Percentiles rank a stretch among this genome's conserved stretches.
These are phyloP conservation scores for Sporothrix curviconia DNA, from an alignment of 2,329 filamentous ascomycete genomes.

Conservation along the genomic window DNA sequence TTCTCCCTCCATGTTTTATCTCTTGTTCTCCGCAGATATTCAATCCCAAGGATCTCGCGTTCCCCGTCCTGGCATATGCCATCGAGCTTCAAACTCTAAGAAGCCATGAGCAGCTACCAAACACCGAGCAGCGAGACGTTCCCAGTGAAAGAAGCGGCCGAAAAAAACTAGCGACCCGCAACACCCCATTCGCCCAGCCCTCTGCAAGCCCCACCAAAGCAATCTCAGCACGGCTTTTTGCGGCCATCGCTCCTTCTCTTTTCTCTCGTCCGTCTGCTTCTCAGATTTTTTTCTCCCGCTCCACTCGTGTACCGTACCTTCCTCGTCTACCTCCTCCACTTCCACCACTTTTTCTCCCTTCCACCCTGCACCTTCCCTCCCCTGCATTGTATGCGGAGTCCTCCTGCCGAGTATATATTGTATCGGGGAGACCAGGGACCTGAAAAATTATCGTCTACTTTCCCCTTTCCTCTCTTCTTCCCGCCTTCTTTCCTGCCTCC, in stretches of 20 bases:
- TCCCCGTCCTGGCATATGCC: not conserved
- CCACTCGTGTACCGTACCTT: constrained; percentile 10
- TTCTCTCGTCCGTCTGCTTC: not conserved
- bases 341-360: not conserved
- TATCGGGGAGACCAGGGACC: constrained; percentile 1
- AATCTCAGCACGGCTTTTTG: constrained; percentile 8
- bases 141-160: not conserved
- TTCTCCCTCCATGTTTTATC: constrained; percentile 5
- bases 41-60: not conserved
- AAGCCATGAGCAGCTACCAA: too few species aligned
- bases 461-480: not conserved
- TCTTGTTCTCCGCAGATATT: not conserved
- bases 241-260: constrained; percentile 21
- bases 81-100: not conserved
- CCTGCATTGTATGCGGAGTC: constrained; percentile 1
- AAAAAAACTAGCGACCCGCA: not conserved
- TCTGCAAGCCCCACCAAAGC: not conserved
- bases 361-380: not conserved
- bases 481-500: too few species aligned
- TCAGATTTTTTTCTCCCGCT: constrained; percentile 9
- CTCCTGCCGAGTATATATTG: not conserved
- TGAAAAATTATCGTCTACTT: not conserved
- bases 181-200: constrained; percentile 2
- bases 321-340: not conserved
- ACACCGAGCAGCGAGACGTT: not conserved